Conservation (phyloP, 352 stramenopile genomes). For the Phytopythium ostracodes region DNA sequence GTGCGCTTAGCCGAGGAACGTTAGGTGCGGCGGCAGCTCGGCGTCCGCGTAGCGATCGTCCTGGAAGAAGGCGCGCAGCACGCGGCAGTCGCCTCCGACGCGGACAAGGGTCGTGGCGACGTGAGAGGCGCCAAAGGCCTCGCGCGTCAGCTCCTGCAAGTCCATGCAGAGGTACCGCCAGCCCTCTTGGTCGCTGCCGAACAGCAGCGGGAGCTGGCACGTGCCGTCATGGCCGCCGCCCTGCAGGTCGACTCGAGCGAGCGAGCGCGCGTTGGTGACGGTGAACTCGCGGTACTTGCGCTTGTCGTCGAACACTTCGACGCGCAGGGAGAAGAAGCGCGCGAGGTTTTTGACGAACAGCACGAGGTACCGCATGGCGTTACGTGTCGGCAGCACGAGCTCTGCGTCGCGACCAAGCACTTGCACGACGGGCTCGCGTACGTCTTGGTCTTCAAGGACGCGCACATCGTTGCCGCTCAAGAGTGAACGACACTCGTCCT, state of each 20-base stretch:
- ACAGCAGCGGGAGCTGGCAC: conserved; percentile 62
- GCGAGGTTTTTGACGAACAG: conserved; percentile 82
- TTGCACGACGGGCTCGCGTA: conserved; percentile 80
- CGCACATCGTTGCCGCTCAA: conserved; percentile 64
- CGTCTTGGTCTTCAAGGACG: conserved; percentile 66
- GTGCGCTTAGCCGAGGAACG: conserved; percentile 43
- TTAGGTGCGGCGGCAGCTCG: conserved; percentile 61
- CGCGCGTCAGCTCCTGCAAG: conserved; percentile 55
- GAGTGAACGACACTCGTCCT: conserved; percentile 57
- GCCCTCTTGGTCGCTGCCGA: conserved; percentile 28
- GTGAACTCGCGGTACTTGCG: conserved; percentile 59
- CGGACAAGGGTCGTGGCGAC: conserved; percentile 67
- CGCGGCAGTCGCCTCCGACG: conserved; percentile 55
- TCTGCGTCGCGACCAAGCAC: conserved; percentile 61
- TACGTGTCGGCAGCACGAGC: conserved; percentile 59
- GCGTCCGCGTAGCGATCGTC: conserved; percentile 70
- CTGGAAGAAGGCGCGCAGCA: conserved; percentile 79
- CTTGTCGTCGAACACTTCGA: conserved; percentile 66
- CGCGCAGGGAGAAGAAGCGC: conserved; percentile 64
- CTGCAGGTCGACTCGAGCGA: conserved; percentile 49
- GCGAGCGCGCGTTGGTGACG: conserved; percentile 65
- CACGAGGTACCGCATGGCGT: conserved; percentile 78
- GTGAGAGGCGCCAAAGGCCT: conserved; percentile 71
- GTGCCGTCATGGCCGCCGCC: not conserved
- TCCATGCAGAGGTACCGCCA: conserved; percentile 81